These are phyloP conservation scores for Alternaria infectoria DNA, from an alignment of 2,329 filamentous ascomycete genomes.

Conservation along the genomic window DNA sequence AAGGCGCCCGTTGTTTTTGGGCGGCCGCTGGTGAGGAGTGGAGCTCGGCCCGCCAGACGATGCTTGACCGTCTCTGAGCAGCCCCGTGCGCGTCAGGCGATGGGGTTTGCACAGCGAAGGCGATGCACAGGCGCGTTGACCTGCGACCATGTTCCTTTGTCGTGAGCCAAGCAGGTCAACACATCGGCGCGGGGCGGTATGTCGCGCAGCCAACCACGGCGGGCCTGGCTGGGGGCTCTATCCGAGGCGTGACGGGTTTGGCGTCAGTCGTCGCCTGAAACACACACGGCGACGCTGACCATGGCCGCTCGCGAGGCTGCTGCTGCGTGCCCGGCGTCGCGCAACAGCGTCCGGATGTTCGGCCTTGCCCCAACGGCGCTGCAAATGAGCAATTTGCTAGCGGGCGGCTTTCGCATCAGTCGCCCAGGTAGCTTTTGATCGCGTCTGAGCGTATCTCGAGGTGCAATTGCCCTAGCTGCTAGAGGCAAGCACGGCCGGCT, in stretches of 20 bases:
- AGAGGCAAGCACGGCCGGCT: slow-evolving; percentile 16
- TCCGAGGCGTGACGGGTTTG: slow-evolving; percentile 29
- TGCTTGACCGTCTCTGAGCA: slow-evolving; percentile 16
- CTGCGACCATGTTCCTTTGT: slow-evolving; percentile 3
- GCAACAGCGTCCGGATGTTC: slow-evolving; percentile 6
- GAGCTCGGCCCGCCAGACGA: slow-evolving; percentile 33
- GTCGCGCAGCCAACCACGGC: slow-evolving; percentile 26
- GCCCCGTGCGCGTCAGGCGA: slow-evolving; percentile 25
- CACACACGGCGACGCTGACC: slow-evolving; percentile 9
- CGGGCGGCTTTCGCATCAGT: slow-evolving; percentile 2
- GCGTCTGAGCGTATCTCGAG: slow-evolving; percentile 35
- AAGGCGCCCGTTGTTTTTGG: slow-evolving; percentile 23
- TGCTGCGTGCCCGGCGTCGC: not conserved
- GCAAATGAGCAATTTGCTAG: slow-evolving; percentile 28
- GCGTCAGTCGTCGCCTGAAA: slow-evolving; percentile 22
- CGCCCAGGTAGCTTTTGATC: slow-evolving; percentile 9
- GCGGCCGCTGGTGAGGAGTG: slow-evolving; percentile 24
- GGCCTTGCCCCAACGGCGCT: slow-evolving; percentile 1
- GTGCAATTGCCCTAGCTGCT: slow-evolving; percentile 21
- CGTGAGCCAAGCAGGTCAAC: slow-evolving; percentile 8
- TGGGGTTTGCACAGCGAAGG: slow-evolving; percentile 34
- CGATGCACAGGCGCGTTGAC: slow-evolving; percentile 26
- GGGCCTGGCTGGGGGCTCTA: slow-evolving; percentile 2
- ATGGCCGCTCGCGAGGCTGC: not conserved
- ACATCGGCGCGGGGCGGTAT: slow-evolving; percentile 22